phyloP scores from a whole-genome alignment of 208 protist species.

The Trichomonas vaginalis region DNA sequence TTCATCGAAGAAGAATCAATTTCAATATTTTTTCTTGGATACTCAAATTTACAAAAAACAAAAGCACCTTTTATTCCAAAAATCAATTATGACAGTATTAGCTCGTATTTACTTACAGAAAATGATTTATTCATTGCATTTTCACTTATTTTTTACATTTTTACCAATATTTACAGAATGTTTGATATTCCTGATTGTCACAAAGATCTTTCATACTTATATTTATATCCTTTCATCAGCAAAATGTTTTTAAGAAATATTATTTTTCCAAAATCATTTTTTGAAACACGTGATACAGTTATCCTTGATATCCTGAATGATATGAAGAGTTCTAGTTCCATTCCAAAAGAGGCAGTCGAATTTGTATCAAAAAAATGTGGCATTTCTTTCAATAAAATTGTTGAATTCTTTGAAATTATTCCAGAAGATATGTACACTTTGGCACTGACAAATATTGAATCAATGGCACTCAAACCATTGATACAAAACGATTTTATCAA shows the following conservation, averaged over 20 bases:
- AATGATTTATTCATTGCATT: background rate
- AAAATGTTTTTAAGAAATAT: no score
- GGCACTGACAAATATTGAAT: background rate
- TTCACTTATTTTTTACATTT: background rate
- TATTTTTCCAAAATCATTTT: no score
- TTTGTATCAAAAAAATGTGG: background rate
- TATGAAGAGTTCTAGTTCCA: no score
- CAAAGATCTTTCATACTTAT: background rate
- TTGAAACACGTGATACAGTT: no score
- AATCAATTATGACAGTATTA: background rate
- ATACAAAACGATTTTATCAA: background rate
- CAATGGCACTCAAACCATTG: background rate
- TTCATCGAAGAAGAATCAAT: background rate
- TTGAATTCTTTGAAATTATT: background rate
- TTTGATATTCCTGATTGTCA: background rate
- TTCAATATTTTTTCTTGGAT: background rate
- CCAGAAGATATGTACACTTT: background rate
- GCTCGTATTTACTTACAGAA: background rate
- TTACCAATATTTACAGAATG: background rate
- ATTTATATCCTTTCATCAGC: background rate
- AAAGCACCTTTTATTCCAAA: background rate
- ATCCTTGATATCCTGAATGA: no score
- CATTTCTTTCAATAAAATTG: background rate
- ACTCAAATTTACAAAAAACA: background rate
- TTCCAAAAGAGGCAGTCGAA: background rate